Conservation (phyloP, 75 land plant species). For the Azolla pinnata region DNA sequence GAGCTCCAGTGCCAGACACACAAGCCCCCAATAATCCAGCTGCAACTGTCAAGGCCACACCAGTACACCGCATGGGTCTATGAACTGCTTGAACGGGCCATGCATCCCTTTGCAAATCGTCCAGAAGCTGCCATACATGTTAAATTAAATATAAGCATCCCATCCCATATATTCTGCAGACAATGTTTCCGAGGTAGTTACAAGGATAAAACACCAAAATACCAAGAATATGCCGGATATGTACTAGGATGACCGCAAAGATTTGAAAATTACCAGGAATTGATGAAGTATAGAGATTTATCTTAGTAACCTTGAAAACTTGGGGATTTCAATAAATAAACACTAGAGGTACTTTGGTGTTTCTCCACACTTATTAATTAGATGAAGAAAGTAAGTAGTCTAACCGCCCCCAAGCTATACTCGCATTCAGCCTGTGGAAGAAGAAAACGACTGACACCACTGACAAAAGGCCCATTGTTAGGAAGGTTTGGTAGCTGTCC, state of each 20-base stretch:
- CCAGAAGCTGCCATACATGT: conserved; percentile 54
- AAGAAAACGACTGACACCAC: conserved; percentile 57
- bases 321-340: too few species aligned
- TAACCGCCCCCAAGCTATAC: conserved; percentile 66
- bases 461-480: conserved; percentile 14
- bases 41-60: conserved; percentile 86
- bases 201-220: too few species aligned
- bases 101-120: conserved; percentile 86
- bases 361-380: too few species aligned
- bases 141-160: too few species aligned
- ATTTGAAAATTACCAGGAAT: too few species aligned
- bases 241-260: too few species aligned
- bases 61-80: conserved; percentile 75
- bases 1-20: conserved; percentile 86
- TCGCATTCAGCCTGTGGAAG: conserved; percentile 86
- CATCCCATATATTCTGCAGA: too few species aligned
- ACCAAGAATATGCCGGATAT: too few species aligned
- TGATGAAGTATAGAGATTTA: too few species aligned
- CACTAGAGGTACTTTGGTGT: too few species aligned
- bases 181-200: too few species aligned
- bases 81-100: conserved; percentile 75
- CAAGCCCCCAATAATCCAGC: conserved; percentile 90
- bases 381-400: conserved; percentile 11
- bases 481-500: conserved; percentile 3
- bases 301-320: neutral